A percentile compares a stretch with the other conserved stretches of the same genome.
Conservation (phyloP, 768 basidiomycete species). For the Boletus fagicola region DNA sequence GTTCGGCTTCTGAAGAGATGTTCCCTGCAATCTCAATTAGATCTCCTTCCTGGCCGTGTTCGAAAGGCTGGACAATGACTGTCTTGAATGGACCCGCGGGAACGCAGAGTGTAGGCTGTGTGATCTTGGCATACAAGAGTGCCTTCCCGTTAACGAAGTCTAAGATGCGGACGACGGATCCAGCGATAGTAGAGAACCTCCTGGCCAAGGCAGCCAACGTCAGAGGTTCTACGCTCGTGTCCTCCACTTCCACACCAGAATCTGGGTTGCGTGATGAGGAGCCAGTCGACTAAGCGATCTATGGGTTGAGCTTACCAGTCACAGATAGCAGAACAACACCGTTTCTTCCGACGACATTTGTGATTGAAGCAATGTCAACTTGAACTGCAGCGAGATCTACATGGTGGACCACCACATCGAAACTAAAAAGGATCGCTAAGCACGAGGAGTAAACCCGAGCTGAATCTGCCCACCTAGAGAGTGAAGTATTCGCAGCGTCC, state of each 20-base stretch:
- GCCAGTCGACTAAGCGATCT: background rate
- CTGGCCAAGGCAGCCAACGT: constrained; percentile 10
- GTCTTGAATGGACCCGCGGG: constrained; percentile 24
- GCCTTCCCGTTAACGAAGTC: constrained; percentile 12
- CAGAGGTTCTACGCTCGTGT: constrained; percentile 12
- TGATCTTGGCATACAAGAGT: constrained; percentile 16
- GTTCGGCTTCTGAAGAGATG: constrained; percentile 25
- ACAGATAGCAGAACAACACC: constrained; percentile 26
- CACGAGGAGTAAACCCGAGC: accelerated
- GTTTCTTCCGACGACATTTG: constrained; percentile 23
- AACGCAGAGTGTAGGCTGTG: constrained; percentile 12
- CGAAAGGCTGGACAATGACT: constrained; percentile 27
- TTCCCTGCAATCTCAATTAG: constrained; percentile 27
- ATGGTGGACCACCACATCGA: constrained; percentile 24
- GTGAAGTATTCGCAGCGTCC: background rate
- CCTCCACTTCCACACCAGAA: constrained; percentile 17
- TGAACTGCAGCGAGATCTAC: constrained; percentile 22
- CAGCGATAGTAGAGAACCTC: constrained; percentile 14
- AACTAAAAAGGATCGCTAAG: constrained; percentile 1
- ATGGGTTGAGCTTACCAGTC: constrained; percentile 13
- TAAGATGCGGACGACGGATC: constrained; percentile 11
- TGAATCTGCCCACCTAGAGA: constrained; percentile 12
- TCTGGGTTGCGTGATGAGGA: constrained; percentile 8
- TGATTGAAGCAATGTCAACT: constrained; percentile 20
- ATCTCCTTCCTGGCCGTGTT: constrained; percentile 27